phyloP scores from a whole-genome alignment of 306 rosid species.

The Arachis stenosperma region DNA sequence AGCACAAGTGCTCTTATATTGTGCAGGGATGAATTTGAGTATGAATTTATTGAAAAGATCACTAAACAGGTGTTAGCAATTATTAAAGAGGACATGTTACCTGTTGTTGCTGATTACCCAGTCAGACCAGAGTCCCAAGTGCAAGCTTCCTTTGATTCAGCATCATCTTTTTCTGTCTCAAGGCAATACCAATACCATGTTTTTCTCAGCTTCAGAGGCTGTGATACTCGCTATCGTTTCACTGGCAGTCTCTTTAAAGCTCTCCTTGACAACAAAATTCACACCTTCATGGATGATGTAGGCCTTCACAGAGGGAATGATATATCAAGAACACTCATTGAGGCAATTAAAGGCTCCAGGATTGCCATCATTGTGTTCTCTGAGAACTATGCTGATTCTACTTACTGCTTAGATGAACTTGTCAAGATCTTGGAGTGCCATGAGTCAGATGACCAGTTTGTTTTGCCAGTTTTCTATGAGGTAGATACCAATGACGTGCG shows the following conservation, averaged over 20 bases:
- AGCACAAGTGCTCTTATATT: no score
- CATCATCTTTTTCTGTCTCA: no score
- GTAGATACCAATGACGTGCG: neutral
- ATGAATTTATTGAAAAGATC: no score
- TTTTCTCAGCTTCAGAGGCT: neutral
- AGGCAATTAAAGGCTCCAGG: conserved; percentile 14
- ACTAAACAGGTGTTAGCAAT: no score
- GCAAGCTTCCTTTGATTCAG: no score
- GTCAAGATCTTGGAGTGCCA: neutral
- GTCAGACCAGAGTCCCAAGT: no score
- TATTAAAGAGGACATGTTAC: no score
- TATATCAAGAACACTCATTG: neutral
- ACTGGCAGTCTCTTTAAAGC: neutral
- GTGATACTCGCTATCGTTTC: conserved; percentile 1
- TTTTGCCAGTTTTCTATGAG: conserved; percentile 3
- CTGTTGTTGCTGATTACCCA: no score
- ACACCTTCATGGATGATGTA: conserved; percentile 4
- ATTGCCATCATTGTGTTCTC: neutral
- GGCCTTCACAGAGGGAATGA: neutral
- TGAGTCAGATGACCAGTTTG: neutral
- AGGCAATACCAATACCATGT: no score
- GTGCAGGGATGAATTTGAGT: neutral
- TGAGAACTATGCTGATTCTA: neutral
- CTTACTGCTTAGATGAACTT: conserved; percentile 3
- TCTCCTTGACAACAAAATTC: neutral